These are phyloP conservation scores for Malus hybrid DNA, from an alignment of 331 rosid genomes.

Conservation along the genomic window DNA sequence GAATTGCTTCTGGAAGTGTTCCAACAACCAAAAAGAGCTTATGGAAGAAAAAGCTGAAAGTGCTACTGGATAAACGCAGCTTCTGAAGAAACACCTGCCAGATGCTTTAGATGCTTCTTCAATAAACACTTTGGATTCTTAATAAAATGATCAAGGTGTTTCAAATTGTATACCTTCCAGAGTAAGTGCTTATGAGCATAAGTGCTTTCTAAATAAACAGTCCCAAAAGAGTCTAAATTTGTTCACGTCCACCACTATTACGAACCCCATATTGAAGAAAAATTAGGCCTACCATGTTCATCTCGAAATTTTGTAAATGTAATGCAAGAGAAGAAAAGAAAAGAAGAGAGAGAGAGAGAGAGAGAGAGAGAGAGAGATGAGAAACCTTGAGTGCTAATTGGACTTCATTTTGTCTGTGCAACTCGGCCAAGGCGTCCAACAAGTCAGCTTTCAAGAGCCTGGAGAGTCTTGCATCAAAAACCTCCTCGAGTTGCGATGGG, in stretches of 20 bases:
- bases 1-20: too few relatives aligned
- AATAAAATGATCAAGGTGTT: too few relatives aligned
- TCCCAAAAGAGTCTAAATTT: too few relatives aligned
- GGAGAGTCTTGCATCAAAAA: slow-evolving; percentile 31
- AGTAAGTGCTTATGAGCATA: too few relatives aligned
- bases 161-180: too few relatives aligned
- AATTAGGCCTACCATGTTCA: not conserved
- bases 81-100: too few relatives aligned
- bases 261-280: not conserved
- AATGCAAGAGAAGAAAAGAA: not conserved
- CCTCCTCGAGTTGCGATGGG: slow-evolving; percentile 26
- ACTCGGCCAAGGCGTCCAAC: slow-evolving; percentile 40
- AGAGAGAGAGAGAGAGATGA: not conserved
- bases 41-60: too few relatives aligned
- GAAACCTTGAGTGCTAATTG: slow-evolving; percentile 46
- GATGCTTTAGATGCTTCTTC: too few relatives aligned
- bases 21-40: too few relatives aligned
- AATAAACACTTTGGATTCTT: too few relatives aligned
- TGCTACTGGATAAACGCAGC: too few relatives aligned
- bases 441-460: slow-evolving; percentile 56
- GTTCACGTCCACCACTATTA: not conserved
- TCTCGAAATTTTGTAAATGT: not conserved
- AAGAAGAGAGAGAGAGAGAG: not conserved
- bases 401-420: slow-evolving; percentile 49
- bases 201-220: too few relatives aligned